phyloP scores from a whole-genome alignment of 495 filamentous ascomycete genomes.

The Delitschia confertaspora region DNA sequence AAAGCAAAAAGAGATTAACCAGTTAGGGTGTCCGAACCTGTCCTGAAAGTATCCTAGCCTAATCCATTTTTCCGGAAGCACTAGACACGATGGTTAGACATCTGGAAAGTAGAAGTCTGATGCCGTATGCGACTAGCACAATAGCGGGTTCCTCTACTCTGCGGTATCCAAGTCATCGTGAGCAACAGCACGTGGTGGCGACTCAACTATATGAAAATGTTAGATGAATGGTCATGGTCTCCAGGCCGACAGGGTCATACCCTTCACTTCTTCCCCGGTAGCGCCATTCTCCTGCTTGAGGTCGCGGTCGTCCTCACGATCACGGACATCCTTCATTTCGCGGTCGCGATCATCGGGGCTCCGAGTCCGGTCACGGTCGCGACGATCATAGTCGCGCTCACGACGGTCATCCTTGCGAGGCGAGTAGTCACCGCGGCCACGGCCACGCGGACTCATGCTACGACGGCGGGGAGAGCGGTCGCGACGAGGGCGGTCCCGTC shows the following conservation, averaged over 20 bases:
- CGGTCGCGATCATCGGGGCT: constrained; percentile 59
- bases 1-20: constrained; percentile 2
- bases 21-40: not conserved
- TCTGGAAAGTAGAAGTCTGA: too few species aligned
- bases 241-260: constrained; percentile 40
- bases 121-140: not conserved
- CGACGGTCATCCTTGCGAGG: constrained; percentile 86
- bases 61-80: not conserved
- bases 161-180: constrained; percentile 97
- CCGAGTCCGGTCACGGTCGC: constrained; percentile 59
- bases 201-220: constrained; percentile 47
- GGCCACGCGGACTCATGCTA: constrained; percentile 65
- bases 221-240: constrained; percentile 14
- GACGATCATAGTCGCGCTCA: constrained; percentile 59
- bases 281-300: constrained; percentile 51
- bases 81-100: too few species aligned
- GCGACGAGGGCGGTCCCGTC: constrained; percentile 40
- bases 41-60: not conserved
- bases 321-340: constrained; percentile 51
- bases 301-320: constrained; percentile 55
- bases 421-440: constrained; percentile 73
- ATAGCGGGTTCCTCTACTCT: constrained; percentile 51
- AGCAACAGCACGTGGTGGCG: constrained; percentile 62
- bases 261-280: constrained; percentile 82
- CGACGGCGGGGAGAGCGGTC: constrained; percentile 65